Evolutionary conservation across 2,329 filamentous ascomycete genomes (phyloP).

Genomic region (Rasamsonia emersonii): DNA sequence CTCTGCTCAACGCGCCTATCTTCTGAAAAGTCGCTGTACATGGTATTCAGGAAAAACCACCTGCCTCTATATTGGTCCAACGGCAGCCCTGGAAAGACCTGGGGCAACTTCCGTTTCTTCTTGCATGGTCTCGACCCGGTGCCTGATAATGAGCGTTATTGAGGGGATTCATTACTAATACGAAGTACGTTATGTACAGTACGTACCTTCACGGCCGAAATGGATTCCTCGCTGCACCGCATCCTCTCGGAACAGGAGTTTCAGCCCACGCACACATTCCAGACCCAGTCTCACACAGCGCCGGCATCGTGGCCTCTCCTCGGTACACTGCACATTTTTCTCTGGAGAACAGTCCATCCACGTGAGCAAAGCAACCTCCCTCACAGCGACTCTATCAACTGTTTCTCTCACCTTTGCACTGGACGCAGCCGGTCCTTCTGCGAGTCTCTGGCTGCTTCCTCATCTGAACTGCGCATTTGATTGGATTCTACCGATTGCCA

Average conservation of each 20-base stretch:
- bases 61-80: conserved; percentile 9
- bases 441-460: conserved; percentile 13
- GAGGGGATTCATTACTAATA: no score
- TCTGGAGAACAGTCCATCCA: conserved; percentile 7
- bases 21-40: conserved; percentile 12
- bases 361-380: background rate
- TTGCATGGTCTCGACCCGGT: conserved; percentile 8
- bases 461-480: no score
- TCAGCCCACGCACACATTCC: conserved; percentile 16
- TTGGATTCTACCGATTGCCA: no score
- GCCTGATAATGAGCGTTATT: no score
- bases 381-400: background rate
- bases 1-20: no score
- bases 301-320: conserved; percentile 19
- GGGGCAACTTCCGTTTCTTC: conserved; percentile 6
- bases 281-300: conserved; percentile 19
- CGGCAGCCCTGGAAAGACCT: conserved; percentile 5
- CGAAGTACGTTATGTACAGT: background rate
- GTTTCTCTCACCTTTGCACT: conserved; percentile 23
- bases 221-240: conserved; percentile 20
- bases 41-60: conserved; percentile 21
- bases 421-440: conserved; percentile 18
- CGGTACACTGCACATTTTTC: conserved; percentile 23
- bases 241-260: conserved; percentile 22
- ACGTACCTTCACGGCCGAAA: conserved; percentile 17